Base-by-base conservation (phyloP, 768 basidiomycete genomes). In the Lanmaoa rubissima region DNA sequence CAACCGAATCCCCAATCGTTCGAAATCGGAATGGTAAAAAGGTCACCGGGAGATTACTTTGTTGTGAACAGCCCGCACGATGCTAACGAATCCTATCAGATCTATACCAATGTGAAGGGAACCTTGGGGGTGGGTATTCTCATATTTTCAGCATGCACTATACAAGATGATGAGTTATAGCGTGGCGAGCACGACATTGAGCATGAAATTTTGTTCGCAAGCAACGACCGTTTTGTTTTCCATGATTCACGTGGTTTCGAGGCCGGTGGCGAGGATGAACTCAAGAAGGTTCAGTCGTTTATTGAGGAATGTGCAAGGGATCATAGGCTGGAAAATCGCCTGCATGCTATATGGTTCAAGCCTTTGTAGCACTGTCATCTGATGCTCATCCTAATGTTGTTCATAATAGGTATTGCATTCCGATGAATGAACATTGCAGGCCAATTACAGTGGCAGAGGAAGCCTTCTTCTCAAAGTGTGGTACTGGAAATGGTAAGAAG, bases 221-320 rank as follows among this genome's bases (percentile, higher is more conserved):
- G 64, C 60, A 73, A 73, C 34, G 61, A 57, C 4, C 47, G 59
- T 3, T 78, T 75, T 58, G 66, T 77, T 21, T 77, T 78, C 53
- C 77, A 78, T 39, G 76, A 78, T 54, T 78, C 77, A 19, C 53
- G 66, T 42, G 77, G 76, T 5, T 75, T 78, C 48, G 75, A 78
- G 61, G 55, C 73, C 19, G 76, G 76, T 4, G 61, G 58, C 2
- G 60, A 24, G 1, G 55, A 60, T 3, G 71, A 78, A 54, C 52
- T 76, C 3, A 51, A 65, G 1, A 63, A 50, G 9, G 69, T 77
- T 24, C 62, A 58, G 43, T 43, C 50, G 2, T 78, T 79, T 58
- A 66, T 79, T 13, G 26, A 52, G 16, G 21, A 66, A 21, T 55
- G 67, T 10, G 58, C 73, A 0, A 41, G 48, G 1, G 57, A n/a